Evolutionary conservation across 768 basidiomycete species (phyloP).

Genomic region (Lactarius sp.): DNA sequence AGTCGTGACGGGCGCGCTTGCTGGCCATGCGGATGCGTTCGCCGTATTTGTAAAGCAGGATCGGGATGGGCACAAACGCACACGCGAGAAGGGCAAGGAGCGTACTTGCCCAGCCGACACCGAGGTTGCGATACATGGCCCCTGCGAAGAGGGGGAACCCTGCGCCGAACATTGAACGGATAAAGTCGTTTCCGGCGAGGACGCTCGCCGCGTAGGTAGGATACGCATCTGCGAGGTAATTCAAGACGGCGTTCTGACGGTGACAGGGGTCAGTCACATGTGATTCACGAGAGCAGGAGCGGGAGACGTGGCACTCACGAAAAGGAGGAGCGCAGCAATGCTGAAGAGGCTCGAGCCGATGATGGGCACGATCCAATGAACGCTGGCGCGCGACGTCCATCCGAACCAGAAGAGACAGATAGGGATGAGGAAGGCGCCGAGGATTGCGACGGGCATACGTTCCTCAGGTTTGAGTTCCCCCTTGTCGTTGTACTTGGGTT

Average conservation of each 20-base stretch:
- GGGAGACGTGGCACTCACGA: slow-evolving; percentile 27
- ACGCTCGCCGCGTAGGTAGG: slow-evolving; percentile 33
- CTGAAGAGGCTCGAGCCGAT: slow-evolving; percentile 35
- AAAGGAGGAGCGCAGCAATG: slow-evolving; percentile 33
- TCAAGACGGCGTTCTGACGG: slow-evolving; percentile 26
- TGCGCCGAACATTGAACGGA: slow-evolving; percentile 30
- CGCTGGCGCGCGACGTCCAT: slow-evolving; percentile 29
- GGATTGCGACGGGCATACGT: slow-evolving; percentile 34
- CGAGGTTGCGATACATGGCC: slow-evolving; percentile 28
- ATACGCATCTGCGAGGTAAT: slow-evolving; percentile 34
- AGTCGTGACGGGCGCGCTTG: slow-evolving; percentile 26
- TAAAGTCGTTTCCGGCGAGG: slow-evolving; percentile 35
- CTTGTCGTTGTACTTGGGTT: slow-evolving; percentile 22
- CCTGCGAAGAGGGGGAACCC: slow-evolving; percentile 25
- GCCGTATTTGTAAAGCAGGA: slow-evolving; percentile 22
- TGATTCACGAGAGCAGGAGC: slow-evolving; percentile 23
- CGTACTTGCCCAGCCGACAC: slow-evolving; percentile 29
- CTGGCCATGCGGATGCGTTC: slow-evolving; percentile 21
- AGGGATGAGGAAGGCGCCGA: slow-evolving; percentile 34
- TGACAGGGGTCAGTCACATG: neutral
- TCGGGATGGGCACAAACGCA: slow-evolving; percentile 29
- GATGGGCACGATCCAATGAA: slow-evolving; percentile 37
- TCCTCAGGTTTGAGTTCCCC: slow-evolving; percentile 30
- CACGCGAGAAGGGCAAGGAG: slow-evolving; percentile 31
- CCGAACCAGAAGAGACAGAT: slow-evolving; percentile 36